phyloP scores from a whole-genome alignment of 2,329 filamentous ascomycete species.

The Aureobasidium zeae region DNA sequence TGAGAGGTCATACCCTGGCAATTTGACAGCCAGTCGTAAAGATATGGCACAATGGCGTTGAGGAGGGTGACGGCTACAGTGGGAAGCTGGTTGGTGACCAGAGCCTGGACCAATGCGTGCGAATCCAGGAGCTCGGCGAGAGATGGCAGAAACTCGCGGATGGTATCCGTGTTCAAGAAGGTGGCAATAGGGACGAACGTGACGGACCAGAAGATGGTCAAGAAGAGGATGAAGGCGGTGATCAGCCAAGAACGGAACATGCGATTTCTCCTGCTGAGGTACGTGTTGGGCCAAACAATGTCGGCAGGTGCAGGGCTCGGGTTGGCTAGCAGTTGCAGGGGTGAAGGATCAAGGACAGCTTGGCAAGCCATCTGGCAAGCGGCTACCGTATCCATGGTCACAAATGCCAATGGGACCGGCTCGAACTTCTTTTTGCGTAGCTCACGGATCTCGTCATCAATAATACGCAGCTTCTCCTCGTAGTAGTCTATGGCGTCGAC shows the following conservation, averaged over 20 bases:
- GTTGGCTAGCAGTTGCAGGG: constrained; percentile 75
- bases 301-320: constrained; percentile 81
- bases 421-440: constrained; percentile 68
- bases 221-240: constrained; percentile 68
- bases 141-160: constrained; percentile 60
- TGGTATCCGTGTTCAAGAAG: constrained; percentile 70
- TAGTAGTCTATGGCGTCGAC: constrained; percentile 94
- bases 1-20: constrained; percentile 91
- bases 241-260: constrained; percentile 74
- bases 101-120: constrained; percentile 61
- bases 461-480: constrained; percentile 67
- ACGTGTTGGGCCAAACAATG: constrained; percentile 93
- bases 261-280: constrained; percentile 63
- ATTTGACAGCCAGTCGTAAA: constrained; percentile 89
- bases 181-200: constrained; percentile 72
- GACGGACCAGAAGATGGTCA: constrained; percentile 82
- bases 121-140: constrained; percentile 58
- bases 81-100: constrained; percentile 81
- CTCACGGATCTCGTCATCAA: constrained; percentile 64
- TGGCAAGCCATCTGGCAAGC: constrained; percentile 93
- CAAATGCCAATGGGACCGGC: constrained; percentile 78
- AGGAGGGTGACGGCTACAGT: constrained; percentile 78
- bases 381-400: constrained; percentile 94
- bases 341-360: constrained; percentile 82
- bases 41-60: constrained; percentile 80